phyloP scores from a whole-genome alignment of 305 asterid species.

The Fraxinus baroniana region DNA sequence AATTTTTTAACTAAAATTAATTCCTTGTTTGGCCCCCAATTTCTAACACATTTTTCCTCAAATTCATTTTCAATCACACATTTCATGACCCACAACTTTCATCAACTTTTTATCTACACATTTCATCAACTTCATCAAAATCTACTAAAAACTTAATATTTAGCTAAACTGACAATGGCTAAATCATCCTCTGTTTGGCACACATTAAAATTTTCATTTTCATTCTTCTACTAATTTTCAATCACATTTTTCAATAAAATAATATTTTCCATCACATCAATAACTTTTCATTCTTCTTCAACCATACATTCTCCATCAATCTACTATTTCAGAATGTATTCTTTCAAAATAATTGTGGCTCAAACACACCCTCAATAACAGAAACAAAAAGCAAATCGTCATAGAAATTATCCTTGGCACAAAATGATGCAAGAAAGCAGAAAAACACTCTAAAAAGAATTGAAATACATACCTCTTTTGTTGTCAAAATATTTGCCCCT shows the following conservation, averaged over 20 bases:
- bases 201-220: no score
- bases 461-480: conserved; percentile 54
- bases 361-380: not conserved
- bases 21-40: not conserved
- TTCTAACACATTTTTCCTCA: not conserved
- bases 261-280: no score
- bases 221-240: no score
- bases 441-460: not conserved
- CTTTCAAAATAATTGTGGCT: no score
- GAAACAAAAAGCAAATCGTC: not conserved
- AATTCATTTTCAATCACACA: not conserved
- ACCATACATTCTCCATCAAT: no score
- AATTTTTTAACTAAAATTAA: not conserved
- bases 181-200: not conserved
- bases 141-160: not conserved
- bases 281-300: no score
- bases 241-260: no score
- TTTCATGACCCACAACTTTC: not conserved
- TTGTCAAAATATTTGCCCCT: conserved; percentile 74
- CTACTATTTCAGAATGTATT: no score
- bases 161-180: not conserved
- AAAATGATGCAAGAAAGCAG: conserved; percentile 6
- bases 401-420: not conserved
- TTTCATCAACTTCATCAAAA: not conserved
- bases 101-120: not conserved